Percentiles rank a stretch among this genome's conserved stretches.
phyloP scores from a whole-genome alignment of 352 stramenopile species.

The Phytopythium litorale region DNA sequence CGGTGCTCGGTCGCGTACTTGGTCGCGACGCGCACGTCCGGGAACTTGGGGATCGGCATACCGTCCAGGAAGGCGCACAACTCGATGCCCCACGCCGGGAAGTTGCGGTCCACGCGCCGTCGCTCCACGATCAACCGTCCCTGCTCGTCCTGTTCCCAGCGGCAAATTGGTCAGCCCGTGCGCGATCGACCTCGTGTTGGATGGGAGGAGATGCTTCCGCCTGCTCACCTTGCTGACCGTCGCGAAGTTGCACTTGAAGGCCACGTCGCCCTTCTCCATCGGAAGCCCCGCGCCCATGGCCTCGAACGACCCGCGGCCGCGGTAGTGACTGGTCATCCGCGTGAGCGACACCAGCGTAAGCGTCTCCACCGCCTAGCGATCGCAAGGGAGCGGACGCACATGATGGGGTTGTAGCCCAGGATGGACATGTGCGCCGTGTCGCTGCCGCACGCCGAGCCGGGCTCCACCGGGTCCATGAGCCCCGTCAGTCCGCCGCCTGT shows the following conservation, averaged over 20 bases:
- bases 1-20: constrained; percentile 89
- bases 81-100: constrained; percentile 77
- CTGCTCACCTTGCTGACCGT: constrained; percentile 45
- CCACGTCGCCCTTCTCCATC: constrained; percentile 84
- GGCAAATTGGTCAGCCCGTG: background rate
- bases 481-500: constrained; percentile 72
- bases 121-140: constrained; percentile 61
- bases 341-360: too few species aligned
- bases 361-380: too few species aligned
- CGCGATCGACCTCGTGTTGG: background rate
- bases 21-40: constrained; percentile 58
- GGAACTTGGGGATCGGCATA: constrained; percentile 54
- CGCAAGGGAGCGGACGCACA: constrained; percentile 29
- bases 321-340: constrained; percentile 55
- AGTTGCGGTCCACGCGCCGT: constrained; percentile 82
- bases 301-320: constrained; percentile 83
- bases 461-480: constrained; percentile 82
- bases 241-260: constrained; percentile 90
- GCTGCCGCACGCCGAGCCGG: constrained; percentile 79
- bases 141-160: constrained; percentile 33
- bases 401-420: constrained; percentile 80
- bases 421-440: constrained; percentile 91
- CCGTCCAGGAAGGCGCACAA: constrained; percentile 75
- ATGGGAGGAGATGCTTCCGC: background rate
- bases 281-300: constrained; percentile 80